phyloP scores from a whole-genome alignment of 352 stramenopile genomes.

The Pythium plurisporium region DNA sequence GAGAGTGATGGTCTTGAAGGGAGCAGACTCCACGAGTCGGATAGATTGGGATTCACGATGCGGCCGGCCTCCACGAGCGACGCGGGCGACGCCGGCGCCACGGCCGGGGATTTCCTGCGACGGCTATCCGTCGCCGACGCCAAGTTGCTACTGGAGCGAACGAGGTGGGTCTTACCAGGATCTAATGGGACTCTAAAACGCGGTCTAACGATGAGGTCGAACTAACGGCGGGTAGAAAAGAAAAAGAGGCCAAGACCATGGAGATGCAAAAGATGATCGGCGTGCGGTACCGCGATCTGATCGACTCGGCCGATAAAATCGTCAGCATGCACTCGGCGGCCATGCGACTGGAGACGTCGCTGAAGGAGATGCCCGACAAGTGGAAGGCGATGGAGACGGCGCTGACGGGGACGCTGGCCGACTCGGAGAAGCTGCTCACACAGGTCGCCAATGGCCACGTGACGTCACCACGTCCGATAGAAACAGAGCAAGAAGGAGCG shows the following conservation, averaged over 20 bases:
- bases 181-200: background rate
- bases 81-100: constrained; percentile 11
- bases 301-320: constrained; percentile 91
- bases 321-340: constrained; percentile 90
- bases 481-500: no score
- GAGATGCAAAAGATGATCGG: constrained; percentile 93
- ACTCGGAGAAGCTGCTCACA: constrained; percentile 10
- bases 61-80: constrained; percentile 21
- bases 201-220: background rate
- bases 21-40: background rate
- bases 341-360: constrained; percentile 66
- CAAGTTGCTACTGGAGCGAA: constrained; percentile 76
- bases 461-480: no score
- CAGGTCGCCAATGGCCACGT: background rate
- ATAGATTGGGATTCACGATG: background rate
- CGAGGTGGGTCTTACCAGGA: constrained; percentile 36
- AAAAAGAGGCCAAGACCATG: constrained; percentile 85
- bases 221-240: constrained; percentile 35
- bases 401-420: constrained; percentile 30
- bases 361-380: constrained; percentile 83
- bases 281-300: constrained; percentile 90
- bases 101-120: constrained; percentile 59
- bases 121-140: constrained; percentile 78
- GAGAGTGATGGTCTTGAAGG: constrained; percentile 29
- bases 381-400: constrained; percentile 63